Percentiles rank a stretch among this genome's conserved stretches.
Conservation (phyloP, 2,329 filamentous ascomycete species). For the Hymenoscyphus albidus region DNA sequence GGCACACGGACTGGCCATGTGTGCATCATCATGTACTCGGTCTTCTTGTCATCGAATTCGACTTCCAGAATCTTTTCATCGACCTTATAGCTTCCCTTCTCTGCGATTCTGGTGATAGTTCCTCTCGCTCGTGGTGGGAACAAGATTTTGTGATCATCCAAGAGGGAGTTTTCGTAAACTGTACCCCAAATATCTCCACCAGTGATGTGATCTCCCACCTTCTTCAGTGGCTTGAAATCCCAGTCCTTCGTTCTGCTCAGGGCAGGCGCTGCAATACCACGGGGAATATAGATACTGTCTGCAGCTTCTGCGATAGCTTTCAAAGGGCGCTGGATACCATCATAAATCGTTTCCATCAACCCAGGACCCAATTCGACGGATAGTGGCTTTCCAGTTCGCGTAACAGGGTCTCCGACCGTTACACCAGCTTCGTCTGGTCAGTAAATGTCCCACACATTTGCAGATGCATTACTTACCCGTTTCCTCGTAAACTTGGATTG, state of each 20-base stretch:
- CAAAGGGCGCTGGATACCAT: conserved; percentile 95
- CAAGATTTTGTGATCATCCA: conserved; percentile 89
- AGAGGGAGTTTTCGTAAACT: conserved; percentile 93
- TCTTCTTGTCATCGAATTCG: conserved; percentile 95
- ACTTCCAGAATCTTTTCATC: conserved; percentile 91
- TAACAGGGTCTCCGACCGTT: conserved; percentile 89
- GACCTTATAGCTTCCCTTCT: conserved; percentile 90
- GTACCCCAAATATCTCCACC: conserved; percentile 94
- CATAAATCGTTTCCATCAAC: conserved; percentile 98
- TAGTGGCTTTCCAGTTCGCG: conserved; percentile 87
- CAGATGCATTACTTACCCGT: conserved; percentile 60
- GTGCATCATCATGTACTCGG: conserved; percentile 97
- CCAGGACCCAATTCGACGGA: conserved; percentile 97
- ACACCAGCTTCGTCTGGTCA: conserved; percentile 68
- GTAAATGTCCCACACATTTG: conserved; percentile 13
- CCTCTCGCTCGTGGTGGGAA: conserved; percentile 86
- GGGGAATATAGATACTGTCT: conserved; percentile 94
- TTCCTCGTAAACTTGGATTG: conserved; percentile 98
- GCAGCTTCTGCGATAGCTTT: conserved; percentile 74
- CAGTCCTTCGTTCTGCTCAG: conserved; percentile 91
- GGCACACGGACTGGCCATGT: conserved; percentile 96
- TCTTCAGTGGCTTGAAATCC: conserved; percentile 88
- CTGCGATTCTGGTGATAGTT: conserved; percentile 85
- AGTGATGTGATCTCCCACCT: conserved; percentile 95
- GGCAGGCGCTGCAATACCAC: conserved; percentile 82